Evolutionary conservation across 1,284 basidiomycete species (phyloP), one percentile per base, ranked within the genome.

Genomic region (Papiliotrema fonsecae): DNA sequence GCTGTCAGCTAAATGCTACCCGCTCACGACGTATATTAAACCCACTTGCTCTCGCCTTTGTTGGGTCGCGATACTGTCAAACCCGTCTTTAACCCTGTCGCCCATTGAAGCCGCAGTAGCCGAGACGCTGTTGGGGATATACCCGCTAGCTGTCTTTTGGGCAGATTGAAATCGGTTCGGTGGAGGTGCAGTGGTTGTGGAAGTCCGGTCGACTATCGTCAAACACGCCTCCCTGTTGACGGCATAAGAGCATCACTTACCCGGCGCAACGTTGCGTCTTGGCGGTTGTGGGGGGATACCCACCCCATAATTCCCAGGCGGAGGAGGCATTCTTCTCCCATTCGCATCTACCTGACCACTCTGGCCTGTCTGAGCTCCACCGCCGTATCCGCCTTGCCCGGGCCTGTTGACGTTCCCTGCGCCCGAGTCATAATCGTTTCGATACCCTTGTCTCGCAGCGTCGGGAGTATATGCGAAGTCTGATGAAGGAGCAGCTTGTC

Each of bases 301-400:
- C 9, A 19, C n/a, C n/a, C 45, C 45, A 34, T 47, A 47, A 41
- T 47, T 47, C 9, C 45, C 28, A 4, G 45, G 45, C 21, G 38
- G 37, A 31, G 45, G 45, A 4, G 45, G 45, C 45, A 47, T 47
- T 9, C n/a, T 19, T 24, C 45, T 39, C 16, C 45, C 45, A 14
- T 16, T 16, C 9, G 18, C 31, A 16, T 9, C 6, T 31, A 6
- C 25, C 10, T 25, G 11, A 19, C 7, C 19, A 28, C 14, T 14
- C 14, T 35, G 7, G 21, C 6, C 7, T 18, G 9, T n/a, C 6
- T 14, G 16, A 32, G 30, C 10, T 32, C 10, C 10, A n/a, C 9
- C n/a, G n/a, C n/a, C n/a, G n/a, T n/a, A n/a, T n/a, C n/a, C n/a
- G n/a, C n/a, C n/a, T n/a, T n/a, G n/a, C n/a, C n/a, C n/a, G n/a